A percentile compares a stretch with the other conserved stretches of the same genome.
Evolutionary conservation across 495 filamentous ascomycete species (phyloP).

Genomic region (Xylaria intraflava): DNA sequence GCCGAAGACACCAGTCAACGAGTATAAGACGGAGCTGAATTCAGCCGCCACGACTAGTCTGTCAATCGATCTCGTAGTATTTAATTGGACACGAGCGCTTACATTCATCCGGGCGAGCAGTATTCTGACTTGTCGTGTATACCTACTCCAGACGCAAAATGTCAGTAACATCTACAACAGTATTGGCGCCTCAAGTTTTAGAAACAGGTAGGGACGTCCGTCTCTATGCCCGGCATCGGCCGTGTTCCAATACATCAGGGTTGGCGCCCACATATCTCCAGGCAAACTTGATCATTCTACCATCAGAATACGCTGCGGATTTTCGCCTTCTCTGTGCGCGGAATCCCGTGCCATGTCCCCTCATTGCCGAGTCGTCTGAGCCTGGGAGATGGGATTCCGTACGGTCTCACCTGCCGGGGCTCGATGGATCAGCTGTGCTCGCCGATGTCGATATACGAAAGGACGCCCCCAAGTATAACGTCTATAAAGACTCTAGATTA

Average conservation of each 20-base stretch:
- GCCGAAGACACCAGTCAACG: neutral
- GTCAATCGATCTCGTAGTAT: neutral
- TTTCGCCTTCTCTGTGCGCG: conserved; percentile 48
- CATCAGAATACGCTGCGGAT: conserved; percentile 41
- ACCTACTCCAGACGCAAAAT: neutral
- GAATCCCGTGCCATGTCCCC: conserved; percentile 53
- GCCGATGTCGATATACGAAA: conserved; percentile 42
- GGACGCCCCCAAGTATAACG: conserved; percentile 48
- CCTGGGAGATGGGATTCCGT: conserved; percentile 19
- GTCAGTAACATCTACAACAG: neutral
- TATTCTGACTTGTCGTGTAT: neutral
- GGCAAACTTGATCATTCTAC: conserved; percentile 53
- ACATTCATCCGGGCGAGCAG: neutral
- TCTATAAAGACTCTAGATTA: conserved; percentile 39
- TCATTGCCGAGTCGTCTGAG: conserved; percentile 37
- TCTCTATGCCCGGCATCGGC: conserved; percentile 34
- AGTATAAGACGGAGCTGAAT: neutral
- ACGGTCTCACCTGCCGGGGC: conserved; percentile 21
- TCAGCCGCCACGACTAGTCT: neutral
- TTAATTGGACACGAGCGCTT: neutral
- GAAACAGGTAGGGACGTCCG: conserved; percentile 36
- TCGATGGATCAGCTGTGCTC: conserved; percentile 18
- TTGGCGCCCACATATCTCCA: conserved; percentile 48
- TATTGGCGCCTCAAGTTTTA: neutral
- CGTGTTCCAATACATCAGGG: conserved; percentile 41